Evolutionary conservation across 768 basidiomycete species (phyloP).

Genomic region (Chalciporus piperatus): DNA sequence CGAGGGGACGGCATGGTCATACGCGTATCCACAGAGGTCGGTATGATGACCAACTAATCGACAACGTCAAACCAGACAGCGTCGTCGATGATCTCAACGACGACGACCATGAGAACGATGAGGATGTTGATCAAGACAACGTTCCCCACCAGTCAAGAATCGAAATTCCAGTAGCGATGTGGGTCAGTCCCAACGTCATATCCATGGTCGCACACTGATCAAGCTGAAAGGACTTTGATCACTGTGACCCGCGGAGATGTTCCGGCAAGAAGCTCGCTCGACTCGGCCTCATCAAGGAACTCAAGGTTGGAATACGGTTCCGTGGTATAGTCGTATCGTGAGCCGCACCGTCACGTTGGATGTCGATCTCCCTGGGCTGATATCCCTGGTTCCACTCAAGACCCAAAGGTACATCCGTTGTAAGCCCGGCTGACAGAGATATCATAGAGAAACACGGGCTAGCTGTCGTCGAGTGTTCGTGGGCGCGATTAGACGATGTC

Average conservation of each 20-base stretch:
- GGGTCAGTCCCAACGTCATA: conserved; percentile 55
- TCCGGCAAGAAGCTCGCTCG: conserved; percentile 90
- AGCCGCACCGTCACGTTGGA: conserved; percentile 32
- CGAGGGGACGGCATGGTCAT: neutral
- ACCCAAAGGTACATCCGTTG: conserved; percentile 75
- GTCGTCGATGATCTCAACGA: neutral
- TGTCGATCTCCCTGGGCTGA: neutral
- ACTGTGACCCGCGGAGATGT: conserved; percentile 89
- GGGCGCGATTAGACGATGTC: conserved; percentile 93
- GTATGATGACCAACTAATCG: neutral
- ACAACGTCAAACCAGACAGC: conserved; percentile 2
- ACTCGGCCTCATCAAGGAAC: conserved; percentile 78
- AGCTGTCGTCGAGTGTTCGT: conserved; percentile 98
- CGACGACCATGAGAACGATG: neutral
- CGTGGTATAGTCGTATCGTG: conserved; percentile 93
- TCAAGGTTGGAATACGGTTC: conserved; percentile 83
- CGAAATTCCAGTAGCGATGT: conserved; percentile 89
- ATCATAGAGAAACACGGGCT: conserved; percentile 72
- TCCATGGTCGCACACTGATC: neutral
- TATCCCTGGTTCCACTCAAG: conserved; percentile 39
- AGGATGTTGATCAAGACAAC: neutral
- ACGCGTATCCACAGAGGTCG: neutral
- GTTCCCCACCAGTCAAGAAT: conserved; percentile 29
- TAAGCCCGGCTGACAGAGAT: conserved; percentile 83
- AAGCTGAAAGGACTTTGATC: conserved; percentile 80